Evolutionary conservation across 2,329 filamentous ascomycete species (phyloP).

Genomic region (Geoglossum cookeanum): DNA sequence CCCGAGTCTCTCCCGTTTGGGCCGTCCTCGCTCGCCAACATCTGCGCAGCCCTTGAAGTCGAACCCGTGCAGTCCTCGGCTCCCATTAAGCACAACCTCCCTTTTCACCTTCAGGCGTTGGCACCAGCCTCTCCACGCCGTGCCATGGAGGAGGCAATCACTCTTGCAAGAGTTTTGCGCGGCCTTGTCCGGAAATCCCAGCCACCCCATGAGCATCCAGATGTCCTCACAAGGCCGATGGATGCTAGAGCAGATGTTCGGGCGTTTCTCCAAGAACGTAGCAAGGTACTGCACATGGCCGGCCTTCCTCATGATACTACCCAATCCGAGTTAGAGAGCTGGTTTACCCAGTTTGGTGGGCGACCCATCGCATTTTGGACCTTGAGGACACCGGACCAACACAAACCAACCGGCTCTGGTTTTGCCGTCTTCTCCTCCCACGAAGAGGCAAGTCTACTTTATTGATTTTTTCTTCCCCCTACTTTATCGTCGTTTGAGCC

Average conservation of each 20-base stretch:
- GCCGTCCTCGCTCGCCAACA: constrained; percentile 87
- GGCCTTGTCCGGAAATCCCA: constrained; percentile 93
- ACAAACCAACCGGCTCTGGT: constrained; percentile 96
- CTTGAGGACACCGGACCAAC: constrained; percentile 87
- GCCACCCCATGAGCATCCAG: constrained; percentile 78
- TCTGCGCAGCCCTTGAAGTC: constrained; percentile 93
- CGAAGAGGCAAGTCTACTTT: constrained; percentile 58
- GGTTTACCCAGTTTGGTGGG: constrained; percentile 97
- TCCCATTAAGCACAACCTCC: constrained; percentile 95
- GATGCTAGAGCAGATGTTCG: constrained; percentile 91
- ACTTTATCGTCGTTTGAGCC: neutral
- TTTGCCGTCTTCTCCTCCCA: constrained; percentile 98
- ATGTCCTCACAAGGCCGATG: constrained; percentile 88
- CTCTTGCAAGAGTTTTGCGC: constrained; percentile 75
- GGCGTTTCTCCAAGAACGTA: constrained; percentile 86
- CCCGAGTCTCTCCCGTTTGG: constrained; percentile 94
- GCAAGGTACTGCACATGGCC: constrained; percentile 96
- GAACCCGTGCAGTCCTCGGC: constrained; percentile 95
- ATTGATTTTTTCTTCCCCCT: constrained; percentile 7
- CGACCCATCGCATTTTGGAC: constrained; percentile 99
- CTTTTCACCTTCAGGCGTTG: constrained; percentile 90
- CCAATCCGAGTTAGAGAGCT: constrained; percentile 95
- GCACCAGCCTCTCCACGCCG: constrained; percentile 88
- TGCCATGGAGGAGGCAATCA: constrained; percentile 95
- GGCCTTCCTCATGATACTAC: constrained; percentile 95